Conservation (phyloP, 305 asterid species). For the Fraxinus angustifolia region DNA sequence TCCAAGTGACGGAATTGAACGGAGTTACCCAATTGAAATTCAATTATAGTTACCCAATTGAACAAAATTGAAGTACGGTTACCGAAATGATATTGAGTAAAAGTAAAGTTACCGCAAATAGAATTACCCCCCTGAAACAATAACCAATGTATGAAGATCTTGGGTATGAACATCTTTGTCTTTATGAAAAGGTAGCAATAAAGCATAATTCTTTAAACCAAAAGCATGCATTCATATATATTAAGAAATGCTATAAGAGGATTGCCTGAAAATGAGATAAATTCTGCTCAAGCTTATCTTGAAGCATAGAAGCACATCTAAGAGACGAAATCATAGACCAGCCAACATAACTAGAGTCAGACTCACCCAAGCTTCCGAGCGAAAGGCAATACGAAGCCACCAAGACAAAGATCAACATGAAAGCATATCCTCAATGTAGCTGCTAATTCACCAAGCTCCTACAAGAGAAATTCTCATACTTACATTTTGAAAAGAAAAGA, state of each 20-base stretch:
- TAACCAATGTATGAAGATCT: neutral
- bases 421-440: slow-evolving; percentile 59
- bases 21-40: neutral
- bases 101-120: neutral
- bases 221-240: neutral
- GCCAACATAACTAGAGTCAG: slow-evolving; percentile 4
- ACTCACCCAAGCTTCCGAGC: slow-evolving; percentile 97
- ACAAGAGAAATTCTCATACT: slow-evolving; percentile 22
- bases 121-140: neutral
- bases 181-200: neutral
- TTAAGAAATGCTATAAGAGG: neutral
- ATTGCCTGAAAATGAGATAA: neutral
- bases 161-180: neutral
- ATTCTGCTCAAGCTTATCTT: neutral
- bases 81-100: neutral
- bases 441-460: slow-evolving; percentile 96
- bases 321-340: neutral
- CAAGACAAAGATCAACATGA: slow-evolving; percentile 98
- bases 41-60: neutral
- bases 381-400: slow-evolving; percentile 95
- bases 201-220: neutral
- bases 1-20: neutral
- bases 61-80: neutral
- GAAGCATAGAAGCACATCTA: neutral
- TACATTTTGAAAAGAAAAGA: slow-evolving; percentile 25